phyloP scores from a whole-genome alignment of 2,329 filamentous ascomycete genomes.

The Arthrinium puccinioides region DNA sequence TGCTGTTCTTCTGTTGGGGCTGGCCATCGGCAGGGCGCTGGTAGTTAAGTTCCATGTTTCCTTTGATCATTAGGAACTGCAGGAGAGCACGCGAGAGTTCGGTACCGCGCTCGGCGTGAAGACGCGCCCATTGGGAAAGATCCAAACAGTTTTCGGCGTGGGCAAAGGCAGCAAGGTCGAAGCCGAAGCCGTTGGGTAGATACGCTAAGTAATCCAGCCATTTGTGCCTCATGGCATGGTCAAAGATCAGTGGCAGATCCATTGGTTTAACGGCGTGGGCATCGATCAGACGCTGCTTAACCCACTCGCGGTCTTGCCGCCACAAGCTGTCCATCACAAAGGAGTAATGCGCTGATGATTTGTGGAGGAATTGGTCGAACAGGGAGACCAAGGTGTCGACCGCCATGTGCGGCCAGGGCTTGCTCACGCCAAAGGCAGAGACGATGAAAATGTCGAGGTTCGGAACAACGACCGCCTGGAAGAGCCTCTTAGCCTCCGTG shows the following conservation, averaged over 20 bases:
- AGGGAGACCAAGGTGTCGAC: slow-evolving; percentile 68
- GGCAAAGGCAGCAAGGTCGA: slow-evolving; percentile 80
- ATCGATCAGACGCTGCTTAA: slow-evolving; percentile 72
- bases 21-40: slow-evolving; percentile 63
- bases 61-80: slow-evolving; percentile 80
- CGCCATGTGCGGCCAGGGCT: slow-evolving; percentile 69
- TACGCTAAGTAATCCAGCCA: slow-evolving; percentile 81
- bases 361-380: slow-evolving; percentile 77
- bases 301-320: slow-evolving; percentile 85
- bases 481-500: slow-evolving; percentile 56
- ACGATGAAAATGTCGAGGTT: slow-evolving; percentile 75
- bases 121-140: slow-evolving; percentile 71
- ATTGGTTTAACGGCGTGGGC: slow-evolving; percentile 64
- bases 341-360: slow-evolving; percentile 69
- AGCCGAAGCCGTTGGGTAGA: slow-evolving; percentile 73
- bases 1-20: slow-evolving; percentile 50
- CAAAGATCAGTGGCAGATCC: slow-evolving; percentile 62
- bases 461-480: slow-evolving; percentile 60
- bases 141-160: slow-evolving; percentile 77
- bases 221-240: slow-evolving; percentile 71
- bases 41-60: slow-evolving; percentile 68
- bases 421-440: slow-evolving; percentile 68
- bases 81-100: slow-evolving; percentile 66
- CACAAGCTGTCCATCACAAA: slow-evolving; percentile 89
- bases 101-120: slow-evolving; percentile 57